These are phyloP conservation scores for Petunia hybrid DNA, from an alignment of 305 asterid genomes.

Conservation along the genomic window DNA sequence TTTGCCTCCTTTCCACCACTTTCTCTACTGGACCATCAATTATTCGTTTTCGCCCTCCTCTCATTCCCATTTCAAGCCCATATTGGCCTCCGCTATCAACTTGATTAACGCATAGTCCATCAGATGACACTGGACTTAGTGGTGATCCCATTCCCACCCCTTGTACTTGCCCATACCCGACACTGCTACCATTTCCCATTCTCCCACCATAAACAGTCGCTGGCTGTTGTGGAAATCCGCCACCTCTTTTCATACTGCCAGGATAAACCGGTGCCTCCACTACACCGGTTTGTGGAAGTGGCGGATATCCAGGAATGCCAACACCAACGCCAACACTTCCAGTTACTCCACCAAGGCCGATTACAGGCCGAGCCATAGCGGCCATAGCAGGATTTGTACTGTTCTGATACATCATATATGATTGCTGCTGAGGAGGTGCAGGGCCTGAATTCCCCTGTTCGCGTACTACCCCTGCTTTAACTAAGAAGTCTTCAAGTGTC, in stretches of 20 bases:
- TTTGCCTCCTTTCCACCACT: conserved; percentile 83
- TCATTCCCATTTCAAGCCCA: conserved; percentile 53
- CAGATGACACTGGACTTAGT: conserved; percentile 69
- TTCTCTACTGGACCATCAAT: conserved; percentile 72
- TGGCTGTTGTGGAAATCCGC: conserved; percentile 47
- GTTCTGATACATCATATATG: conserved; percentile 50
- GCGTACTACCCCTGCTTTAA: conserved; percentile 73
- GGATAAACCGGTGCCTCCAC: conserved; percentile 43
- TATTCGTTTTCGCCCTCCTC: conserved; percentile 54
- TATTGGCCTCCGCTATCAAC: conserved; percentile 51
- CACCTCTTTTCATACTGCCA: conserved; percentile 52
- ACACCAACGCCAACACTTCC: conserved; percentile 28
- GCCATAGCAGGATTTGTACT: conserved; percentile 31
- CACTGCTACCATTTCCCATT: conserved; percentile 59
- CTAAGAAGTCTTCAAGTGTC: conserved; percentile 89
- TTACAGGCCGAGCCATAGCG: conserved; percentile 51
- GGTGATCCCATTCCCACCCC: conserved; percentile 62
- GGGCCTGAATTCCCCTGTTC: conserved; percentile 46
- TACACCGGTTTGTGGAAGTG: conserved; percentile 49
- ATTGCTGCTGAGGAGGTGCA: conserved; percentile 40
- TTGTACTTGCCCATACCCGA: conserved; percentile 48
- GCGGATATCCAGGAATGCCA: conserved; percentile 38
- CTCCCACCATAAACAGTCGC: conserved; percentile 47
- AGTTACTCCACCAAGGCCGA: conserved; percentile 39
- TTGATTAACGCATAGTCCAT: conserved; percentile 57